phyloP scores from a whole-genome alignment of 768 basidiomycete genomes.

The Phanerochaete carnosa region DNA sequence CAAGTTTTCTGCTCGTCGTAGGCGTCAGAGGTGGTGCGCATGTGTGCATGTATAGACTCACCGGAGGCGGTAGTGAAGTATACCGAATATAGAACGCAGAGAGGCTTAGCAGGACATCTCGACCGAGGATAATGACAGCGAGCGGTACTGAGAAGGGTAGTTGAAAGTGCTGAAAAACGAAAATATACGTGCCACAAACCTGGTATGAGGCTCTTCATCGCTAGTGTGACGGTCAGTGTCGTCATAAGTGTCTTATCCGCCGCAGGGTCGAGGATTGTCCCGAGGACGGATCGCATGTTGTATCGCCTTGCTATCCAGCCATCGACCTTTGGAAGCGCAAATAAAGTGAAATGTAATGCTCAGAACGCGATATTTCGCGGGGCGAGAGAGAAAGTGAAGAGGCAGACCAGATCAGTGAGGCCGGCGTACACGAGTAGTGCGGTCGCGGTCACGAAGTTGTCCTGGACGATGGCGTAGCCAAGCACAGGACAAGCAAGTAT shows the following conservation, averaged over 20 bases:
- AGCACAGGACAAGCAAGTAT: slow-evolving; percentile 88
- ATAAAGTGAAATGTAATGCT: slow-evolving; percentile 4
- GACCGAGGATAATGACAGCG: slow-evolving; percentile 81
- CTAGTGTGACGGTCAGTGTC: slow-evolving; percentile 82
- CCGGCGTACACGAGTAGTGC: slow-evolving; percentile 86
- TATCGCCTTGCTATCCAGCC: slow-evolving; percentile 86
- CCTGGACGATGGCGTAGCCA: slow-evolving; percentile 85
- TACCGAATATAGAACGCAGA: slow-evolving; percentile 94
- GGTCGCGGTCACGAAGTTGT: slow-evolving; percentile 78
- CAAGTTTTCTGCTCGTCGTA: slow-evolving; percentile 74
- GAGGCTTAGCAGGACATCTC: slow-evolving; percentile 82
- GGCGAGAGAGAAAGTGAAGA: background rate
- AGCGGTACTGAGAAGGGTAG: slow-evolving; percentile 60
- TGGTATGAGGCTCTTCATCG: slow-evolving; percentile 81
- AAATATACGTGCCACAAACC: slow-evolving; percentile 40
- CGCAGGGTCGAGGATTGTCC: slow-evolving; percentile 93
- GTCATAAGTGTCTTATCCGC: slow-evolving; percentile 97
- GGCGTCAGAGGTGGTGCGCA: background rate
- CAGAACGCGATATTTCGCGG: slow-evolving; percentile 6
- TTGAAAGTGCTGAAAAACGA: background rate
- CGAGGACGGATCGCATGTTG: slow-evolving; percentile 88
- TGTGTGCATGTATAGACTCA: slow-evolving; percentile 35
- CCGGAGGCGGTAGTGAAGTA: slow-evolving; percentile 82
- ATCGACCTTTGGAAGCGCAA: slow-evolving; percentile 59
- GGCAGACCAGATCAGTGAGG: slow-evolving; percentile 83